Percentiles rank a stretch among this genome's conserved stretches.
These are phyloP conservation scores for Yarrowia divulgata DNA, from an alignment of 805 yeast species.

Conservation along the genomic window DNA sequence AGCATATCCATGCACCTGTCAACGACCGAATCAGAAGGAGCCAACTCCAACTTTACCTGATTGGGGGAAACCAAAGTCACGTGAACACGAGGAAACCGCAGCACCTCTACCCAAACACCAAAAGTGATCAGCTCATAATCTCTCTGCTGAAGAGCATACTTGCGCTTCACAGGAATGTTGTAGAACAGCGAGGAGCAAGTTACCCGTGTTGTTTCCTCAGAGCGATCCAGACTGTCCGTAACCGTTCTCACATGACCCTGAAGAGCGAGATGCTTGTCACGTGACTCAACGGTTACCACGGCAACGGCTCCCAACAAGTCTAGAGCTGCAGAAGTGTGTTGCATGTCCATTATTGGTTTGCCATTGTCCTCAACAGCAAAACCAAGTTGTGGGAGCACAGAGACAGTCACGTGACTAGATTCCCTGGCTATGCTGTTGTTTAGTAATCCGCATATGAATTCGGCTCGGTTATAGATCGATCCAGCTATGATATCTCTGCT, in stretches of 20 bases:
- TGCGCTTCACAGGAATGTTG: conserved; percentile 33
- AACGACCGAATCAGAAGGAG: background rate
- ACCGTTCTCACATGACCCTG: background rate
- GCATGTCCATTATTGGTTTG: background rate
- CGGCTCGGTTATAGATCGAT: conserved; percentile 13
- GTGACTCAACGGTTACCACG: conserved; percentile 9
- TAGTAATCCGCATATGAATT: conserved; percentile 5
- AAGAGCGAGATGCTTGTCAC: background rate
- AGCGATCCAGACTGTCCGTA: background rate
- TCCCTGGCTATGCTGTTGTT: background rate
- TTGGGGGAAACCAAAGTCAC: background rate
- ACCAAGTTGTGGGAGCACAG: background rate
- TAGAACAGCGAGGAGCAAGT: conserved; percentile 18
- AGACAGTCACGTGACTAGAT: background rate
- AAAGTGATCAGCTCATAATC: conserved; percentile 5
- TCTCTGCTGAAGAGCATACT: conserved; percentile 23
- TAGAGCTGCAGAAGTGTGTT: background rate
- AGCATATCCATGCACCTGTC: conserved; percentile 27
- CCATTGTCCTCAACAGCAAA: conserved; percentile 4
- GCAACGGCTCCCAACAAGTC: background rate
- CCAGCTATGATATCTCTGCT: conserved; percentile 24
- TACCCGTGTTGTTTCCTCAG: background rate
- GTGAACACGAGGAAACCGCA: background rate
- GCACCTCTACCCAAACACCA: background rate
- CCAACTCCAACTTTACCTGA: background rate